Evolutionary conservation across 2,329 filamentous ascomycete species (phyloP).

Genomic region (Dendrostoma leiphaemia): DNA sequence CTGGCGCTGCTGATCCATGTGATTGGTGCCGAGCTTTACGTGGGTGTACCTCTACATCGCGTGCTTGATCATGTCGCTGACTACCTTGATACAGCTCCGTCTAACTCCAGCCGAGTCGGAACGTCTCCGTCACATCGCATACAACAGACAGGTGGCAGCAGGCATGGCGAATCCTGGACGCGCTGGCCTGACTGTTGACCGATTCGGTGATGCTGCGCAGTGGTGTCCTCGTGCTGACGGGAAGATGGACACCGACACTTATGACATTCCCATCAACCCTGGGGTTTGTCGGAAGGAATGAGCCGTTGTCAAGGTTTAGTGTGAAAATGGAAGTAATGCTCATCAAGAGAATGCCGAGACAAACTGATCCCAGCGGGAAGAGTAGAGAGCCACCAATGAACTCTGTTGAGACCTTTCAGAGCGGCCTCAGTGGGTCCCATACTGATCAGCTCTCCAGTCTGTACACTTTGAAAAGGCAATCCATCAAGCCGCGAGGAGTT

Average conservation of each 20-base stretch:
- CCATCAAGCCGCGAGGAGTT: too few species aligned
- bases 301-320: neutral
- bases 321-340: too few species aligned
- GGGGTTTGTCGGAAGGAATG: neutral
- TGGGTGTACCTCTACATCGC: too few species aligned
- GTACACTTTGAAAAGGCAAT: too few species aligned
- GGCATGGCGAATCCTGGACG: slow-evolving; percentile 49
- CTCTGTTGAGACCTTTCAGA: too few species aligned
- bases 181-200: slow-evolving; percentile 43
- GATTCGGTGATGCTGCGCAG: slow-evolving; percentile 33
- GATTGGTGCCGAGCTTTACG: slow-evolving; percentile 47
- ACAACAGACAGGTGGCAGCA: slow-evolving; percentile 53
- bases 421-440: too few species aligned
- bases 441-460: too few species aligned
- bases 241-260: neutral
- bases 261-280: neutral
- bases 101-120: slow-evolving; percentile 38
- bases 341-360: too few species aligned
- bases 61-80: too few species aligned
- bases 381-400: too few species aligned
- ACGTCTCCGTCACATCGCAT: slow-evolving; percentile 53
- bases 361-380: too few species aligned
- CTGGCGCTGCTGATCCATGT: slow-evolving; percentile 50
- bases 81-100: neutral
- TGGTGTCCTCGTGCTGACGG: slow-evolving; percentile 11